Percentiles rank a stretch among this genome's conserved stretches.
phyloP scores from a whole-genome alignment of 768 basidiomycete species.

The Trametopsis cervina region DNA sequence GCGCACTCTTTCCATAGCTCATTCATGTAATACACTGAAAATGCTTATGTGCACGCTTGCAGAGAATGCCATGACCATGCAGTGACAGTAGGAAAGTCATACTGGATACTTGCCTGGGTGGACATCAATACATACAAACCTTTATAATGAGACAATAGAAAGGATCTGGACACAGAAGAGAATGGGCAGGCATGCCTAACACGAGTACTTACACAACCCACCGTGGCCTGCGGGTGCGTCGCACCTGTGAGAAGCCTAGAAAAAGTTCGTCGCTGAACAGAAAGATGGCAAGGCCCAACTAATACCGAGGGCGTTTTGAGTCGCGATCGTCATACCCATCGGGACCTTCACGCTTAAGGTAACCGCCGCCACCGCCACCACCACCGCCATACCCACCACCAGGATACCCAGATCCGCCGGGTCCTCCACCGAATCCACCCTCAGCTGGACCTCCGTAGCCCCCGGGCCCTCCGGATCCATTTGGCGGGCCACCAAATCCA shows the following conservation, averaged over 20 bases:
- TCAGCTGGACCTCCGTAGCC: slow-evolving; percentile 25
- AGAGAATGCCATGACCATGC: too few relatives aligned
- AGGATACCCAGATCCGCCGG: slow-evolving; percentile 40
- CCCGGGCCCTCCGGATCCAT: slow-evolving; percentile 27
- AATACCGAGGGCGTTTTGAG: slow-evolving; percentile 76
- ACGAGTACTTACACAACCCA: neutral
- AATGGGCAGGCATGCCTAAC: neutral
- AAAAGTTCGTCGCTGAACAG: neutral
- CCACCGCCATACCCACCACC: slow-evolving; percentile 38
- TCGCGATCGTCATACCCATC: slow-evolving; percentile 82
- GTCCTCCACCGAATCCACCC: slow-evolving; percentile 26
- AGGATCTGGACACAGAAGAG: neutral
- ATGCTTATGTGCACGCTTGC: too few relatives aligned
- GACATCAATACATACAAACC: neutral
- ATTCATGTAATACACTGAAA: too few relatives aligned
- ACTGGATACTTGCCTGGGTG: neutral
- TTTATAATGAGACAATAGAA: neutral
- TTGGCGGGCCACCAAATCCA: slow-evolving; percentile 34
- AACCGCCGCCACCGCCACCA: slow-evolving; percentile 55
- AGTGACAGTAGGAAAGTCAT: too few relatives aligned
- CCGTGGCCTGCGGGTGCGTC: neutral
- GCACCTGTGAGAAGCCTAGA: neutral
- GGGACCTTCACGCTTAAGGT: slow-evolving; percentile 71
- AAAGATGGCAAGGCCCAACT: slow-evolving; percentile 8
- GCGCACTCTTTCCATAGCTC: too few relatives aligned